Conservation (phyloP, 2,329 filamentous ascomycete genomes). For the Colletotrichum cereale region DNA sequence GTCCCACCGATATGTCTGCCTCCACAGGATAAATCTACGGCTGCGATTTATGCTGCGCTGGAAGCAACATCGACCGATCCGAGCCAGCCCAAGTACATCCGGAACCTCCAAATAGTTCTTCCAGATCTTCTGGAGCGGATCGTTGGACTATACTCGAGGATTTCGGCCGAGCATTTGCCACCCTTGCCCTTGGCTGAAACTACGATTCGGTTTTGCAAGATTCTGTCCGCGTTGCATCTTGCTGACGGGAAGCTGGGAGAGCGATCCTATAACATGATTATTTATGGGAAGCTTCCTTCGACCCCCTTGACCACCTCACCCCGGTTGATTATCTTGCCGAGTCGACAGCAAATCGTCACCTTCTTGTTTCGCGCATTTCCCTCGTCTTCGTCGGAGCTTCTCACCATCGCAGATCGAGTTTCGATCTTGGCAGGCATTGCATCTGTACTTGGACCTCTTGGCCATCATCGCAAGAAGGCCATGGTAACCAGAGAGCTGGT, state of each 20-base stretch:
- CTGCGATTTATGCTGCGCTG: constrained; percentile 39
- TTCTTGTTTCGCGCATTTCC: constrained; percentile 79
- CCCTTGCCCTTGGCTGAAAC: constrained; percentile 79
- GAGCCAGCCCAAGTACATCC: constrained; percentile 65
- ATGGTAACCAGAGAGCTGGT: constrained; percentile 90
- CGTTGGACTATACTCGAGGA: constrained; percentile 77
- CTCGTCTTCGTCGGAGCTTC: constrained; percentile 71
- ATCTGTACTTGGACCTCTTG: constrained; percentile 83
- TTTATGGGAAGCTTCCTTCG: constrained; percentile 70
- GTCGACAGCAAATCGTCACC: constrained; percentile 73
- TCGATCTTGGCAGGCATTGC: constrained; percentile 88
- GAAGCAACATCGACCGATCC: constrained; percentile 52
- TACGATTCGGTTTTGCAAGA: constrained; percentile 78
- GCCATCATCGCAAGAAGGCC: constrained; percentile 89
- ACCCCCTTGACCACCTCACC: constrained; percentile 65
- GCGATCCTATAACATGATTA: constrained; percentile 72
- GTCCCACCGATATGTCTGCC: constrained; percentile 71
- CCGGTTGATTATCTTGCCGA: constrained; percentile 67
- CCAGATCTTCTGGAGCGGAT: constrained; percentile 84
- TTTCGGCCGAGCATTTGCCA: constrained; percentile 78
- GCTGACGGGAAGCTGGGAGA: constrained; percentile 73
- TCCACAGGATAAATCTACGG: constrained; percentile 60
- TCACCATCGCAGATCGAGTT: constrained; percentile 81
- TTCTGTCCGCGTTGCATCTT: constrained; percentile 76
- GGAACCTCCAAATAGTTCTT: constrained; percentile 69